Evolutionary conservation across 352 stramenopile species (phyloP).

Genomic region (Peronospora farinosa): DNA sequence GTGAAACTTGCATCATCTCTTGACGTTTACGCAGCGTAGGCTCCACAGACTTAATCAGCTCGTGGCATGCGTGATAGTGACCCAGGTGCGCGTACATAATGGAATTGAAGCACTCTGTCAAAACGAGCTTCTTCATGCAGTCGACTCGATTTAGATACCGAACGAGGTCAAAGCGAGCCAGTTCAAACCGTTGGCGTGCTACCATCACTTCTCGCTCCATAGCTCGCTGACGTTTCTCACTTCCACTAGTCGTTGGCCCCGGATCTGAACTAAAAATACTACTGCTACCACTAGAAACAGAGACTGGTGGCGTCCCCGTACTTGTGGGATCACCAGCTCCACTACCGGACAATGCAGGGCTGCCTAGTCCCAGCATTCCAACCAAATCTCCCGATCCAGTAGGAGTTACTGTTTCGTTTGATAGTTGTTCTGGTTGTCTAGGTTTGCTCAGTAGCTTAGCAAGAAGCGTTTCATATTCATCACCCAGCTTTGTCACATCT

Average conservation of each 20-base stretch:
- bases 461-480: conserved; percentile 78
- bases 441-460: conserved; percentile 77
- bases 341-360: conserved; percentile 18
- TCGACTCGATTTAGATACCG: conserved; percentile 79
- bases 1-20: conserved; percentile 56
- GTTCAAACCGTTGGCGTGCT: conserved; percentile 61
- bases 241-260: conserved; percentile 11
- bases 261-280: conserved; percentile 19
- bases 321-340: conserved; percentile 10
- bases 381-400: conserved; percentile 17
- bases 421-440: conserved; percentile 24
- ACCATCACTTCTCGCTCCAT: conserved; percentile 65
- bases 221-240: conserved; percentile 36
- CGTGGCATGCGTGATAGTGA: conserved; percentile 77
- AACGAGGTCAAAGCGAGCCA: conserved; percentile 80
- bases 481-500: conserved; percentile 54
- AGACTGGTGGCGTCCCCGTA: conserved; percentile 20
- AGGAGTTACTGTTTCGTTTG: conserved; percentile 24
- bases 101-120: conserved; percentile 83
- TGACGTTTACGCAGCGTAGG: conserved; percentile 58
- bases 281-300: conserved; percentile 11
- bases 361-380: conserved; percentile 23
- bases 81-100: conserved; percentile 72
- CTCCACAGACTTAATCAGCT: conserved; percentile 76
- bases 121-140: conserved; percentile 78